Evolutionary conservation across 768 basidiomycete genomes (phyloP), one percentile per base, ranked within the genome.

Genomic region (Macrolepiota fuliginosa): DNA sequence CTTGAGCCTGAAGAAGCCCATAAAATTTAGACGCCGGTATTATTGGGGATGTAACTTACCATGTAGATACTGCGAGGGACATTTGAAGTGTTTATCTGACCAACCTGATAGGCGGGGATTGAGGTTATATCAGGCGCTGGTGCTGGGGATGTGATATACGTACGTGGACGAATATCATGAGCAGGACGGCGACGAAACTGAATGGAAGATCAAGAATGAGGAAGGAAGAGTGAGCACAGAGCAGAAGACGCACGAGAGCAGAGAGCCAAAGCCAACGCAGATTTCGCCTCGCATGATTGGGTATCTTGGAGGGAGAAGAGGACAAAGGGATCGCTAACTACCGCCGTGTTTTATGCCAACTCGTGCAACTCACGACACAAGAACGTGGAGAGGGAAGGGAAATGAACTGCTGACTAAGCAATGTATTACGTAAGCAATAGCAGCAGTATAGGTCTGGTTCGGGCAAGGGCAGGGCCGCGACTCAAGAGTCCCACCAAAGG

Each of bases 81-180:
- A 36, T 77, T 79, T 15, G 89, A 86, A 55, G 88, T 89, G 71
- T 86, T 92, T 69, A 88, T 91, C 82, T 93, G 92, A 62, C 88
- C 91, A 61, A 92, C 84, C 91, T 93, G 63, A 52, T 52, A 69
- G 70, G 67, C 66, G 72, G 46, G 70, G 66, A 27, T 24, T 49
- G 47, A 9, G 13, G 12, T 63, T 56, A 62, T 65, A 67, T 69
- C 60, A 64, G 63, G 58, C 61, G 55, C 46, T 35, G 56, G 27
- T 53, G 57, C 56, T 19, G 49, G 36, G 51, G 27, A 24, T 60
- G 64, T 61, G 60, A 61, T 56, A 66, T 58, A 78, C 87, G 67
- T 72, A 90, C 91, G 80, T 94, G 90, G 67, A 86, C 83, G 75
- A 93, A 92, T 64, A 94, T 90, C 72, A 92, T 80, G 65, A 93